Percentiles rank a stretch among this genome's conserved stretches.
Conservation (phyloP, 805 yeast species). For the Ogataea nitratoaversa region DNA sequence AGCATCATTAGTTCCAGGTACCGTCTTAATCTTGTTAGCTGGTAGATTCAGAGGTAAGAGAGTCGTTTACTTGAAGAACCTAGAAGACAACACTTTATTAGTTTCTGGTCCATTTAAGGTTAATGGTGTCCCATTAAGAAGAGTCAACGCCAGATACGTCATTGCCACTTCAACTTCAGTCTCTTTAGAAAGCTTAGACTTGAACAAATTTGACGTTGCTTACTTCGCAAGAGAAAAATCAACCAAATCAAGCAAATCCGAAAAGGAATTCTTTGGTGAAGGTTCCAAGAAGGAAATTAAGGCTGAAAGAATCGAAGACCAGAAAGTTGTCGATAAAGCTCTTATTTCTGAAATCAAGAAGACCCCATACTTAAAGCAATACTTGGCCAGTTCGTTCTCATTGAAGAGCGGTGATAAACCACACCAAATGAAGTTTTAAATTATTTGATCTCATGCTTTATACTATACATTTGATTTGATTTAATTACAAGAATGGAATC, state of each 20-base stretch:
- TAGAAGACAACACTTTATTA: constrained; percentile 96
- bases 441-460: too few species aligned
- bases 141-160: constrained; percentile 98
- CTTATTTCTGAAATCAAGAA: constrained; percentile 91
- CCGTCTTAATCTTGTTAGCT: constrained; percentile 94
- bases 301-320: constrained; percentile 95
- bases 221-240: constrained; percentile 96
- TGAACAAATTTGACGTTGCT: constrained; percentile 85
- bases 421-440: constrained; percentile 93
- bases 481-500: neutral
- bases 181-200: constrained; percentile 73
- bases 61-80: constrained; percentile 94
- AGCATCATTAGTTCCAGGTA: constrained; percentile 95
- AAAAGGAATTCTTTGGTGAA: constrained; percentile 85
- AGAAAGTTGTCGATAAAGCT: constrained; percentile 90
- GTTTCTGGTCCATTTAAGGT: constrained; percentile 99
- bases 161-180: constrained; percentile 97
- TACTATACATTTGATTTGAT: neutral
- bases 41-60: constrained; percentile 99
- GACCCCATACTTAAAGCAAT: constrained; percentile 95
- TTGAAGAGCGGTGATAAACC: constrained; percentile 98
- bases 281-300: constrained; percentile 77
- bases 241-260: constrained; percentile 78
- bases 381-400: constrained; percentile 92
- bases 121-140: constrained; percentile 99